These are phyloP conservation scores for Fraxinus latifolia DNA, from an alignment of 305 asterid species.

Conservation along the genomic window DNA sequence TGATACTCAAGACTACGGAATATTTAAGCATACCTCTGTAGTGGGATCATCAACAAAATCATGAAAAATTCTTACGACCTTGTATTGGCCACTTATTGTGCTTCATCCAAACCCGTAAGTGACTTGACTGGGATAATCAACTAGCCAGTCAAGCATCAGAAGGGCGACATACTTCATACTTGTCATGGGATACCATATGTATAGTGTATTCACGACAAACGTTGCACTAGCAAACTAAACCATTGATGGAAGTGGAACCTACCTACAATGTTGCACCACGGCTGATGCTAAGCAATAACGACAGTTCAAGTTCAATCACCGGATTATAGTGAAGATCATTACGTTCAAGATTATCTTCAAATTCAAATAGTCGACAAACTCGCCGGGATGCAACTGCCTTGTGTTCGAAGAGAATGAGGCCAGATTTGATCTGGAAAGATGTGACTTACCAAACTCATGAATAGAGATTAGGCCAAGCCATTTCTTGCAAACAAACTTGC, in stretches of 20 bases:
- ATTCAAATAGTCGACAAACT: conserved; percentile 28
- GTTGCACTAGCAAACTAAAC: conserved; percentile 41
- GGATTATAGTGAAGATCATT: conserved; percentile 21
- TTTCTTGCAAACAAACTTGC: conserved; percentile 47
- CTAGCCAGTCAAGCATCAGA: conserved; percentile 18
- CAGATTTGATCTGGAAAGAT: conserved; percentile 25
- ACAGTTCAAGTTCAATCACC: conserved; percentile 20
- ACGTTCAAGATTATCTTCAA: conserved; percentile 27
- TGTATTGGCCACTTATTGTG: conserved; percentile 26
- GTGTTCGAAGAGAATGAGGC: conserved; percentile 35
- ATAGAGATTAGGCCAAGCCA: conserved; percentile 35
- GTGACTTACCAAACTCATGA: conserved; percentile 27
- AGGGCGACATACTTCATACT: conserved; percentile 36
- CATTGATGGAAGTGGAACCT: conserved; percentile 37
- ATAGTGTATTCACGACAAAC: conserved; percentile 25
- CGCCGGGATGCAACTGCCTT: conserved; percentile 17
- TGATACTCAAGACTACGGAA: conserved; percentile 25
- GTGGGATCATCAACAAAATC: conserved; percentile 22
- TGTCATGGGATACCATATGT: conserved; percentile 49
- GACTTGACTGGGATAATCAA: conserved; percentile 27
- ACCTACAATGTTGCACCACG: conserved; percentile 19
- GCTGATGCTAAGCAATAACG: conserved; percentile 6
- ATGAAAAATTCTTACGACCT: conserved; percentile 46
- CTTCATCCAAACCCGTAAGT: conserved; percentile 46
- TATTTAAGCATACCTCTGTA: conserved; percentile 12